Evolutionary conservation across 768 basidiomycete species (phyloP).

Genomic region (Boletus insuetus): DNA sequence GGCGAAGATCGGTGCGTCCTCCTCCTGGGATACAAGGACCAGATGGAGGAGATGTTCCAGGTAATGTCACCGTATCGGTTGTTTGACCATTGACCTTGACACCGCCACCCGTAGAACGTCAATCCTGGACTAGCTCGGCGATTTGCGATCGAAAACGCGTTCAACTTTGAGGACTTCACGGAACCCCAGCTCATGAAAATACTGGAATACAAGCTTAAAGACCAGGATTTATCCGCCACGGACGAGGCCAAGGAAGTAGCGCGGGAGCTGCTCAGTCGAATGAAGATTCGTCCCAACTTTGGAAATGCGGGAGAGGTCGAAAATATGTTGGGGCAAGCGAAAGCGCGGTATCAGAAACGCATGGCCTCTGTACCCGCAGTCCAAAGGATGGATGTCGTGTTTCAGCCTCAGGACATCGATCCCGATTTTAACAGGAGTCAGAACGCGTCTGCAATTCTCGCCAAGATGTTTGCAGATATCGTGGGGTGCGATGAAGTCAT

Average conservation of each 20-base stretch:
- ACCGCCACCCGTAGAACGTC: constrained; percentile 50
- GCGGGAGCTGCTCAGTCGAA: constrained; percentile 41
- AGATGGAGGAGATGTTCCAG: constrained; percentile 76
- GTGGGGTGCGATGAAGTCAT: constrained; percentile 60
- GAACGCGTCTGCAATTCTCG: constrained; percentile 50
- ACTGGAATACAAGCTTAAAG: constrained; percentile 54
- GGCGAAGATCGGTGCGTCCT: constrained; percentile 73
- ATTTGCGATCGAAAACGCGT: constrained; percentile 67
- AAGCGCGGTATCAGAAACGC: constrained; percentile 45
- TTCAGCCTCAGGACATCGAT: constrained; percentile 58
- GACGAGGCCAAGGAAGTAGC: constrained; percentile 56
- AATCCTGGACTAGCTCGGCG: constrained; percentile 68
- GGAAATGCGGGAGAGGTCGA: constrained; percentile 68
- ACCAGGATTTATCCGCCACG: constrained; percentile 58
- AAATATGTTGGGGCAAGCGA: constrained; percentile 55
- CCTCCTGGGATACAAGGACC: constrained; percentile 60
- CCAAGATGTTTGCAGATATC: constrained; percentile 59
- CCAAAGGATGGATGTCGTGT: constrained; percentile 29
- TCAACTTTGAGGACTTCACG: constrained; percentile 64
- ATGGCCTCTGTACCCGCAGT: constrained; percentile 26
- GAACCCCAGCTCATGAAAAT: constrained; percentile 51
- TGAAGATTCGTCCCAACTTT: constrained; percentile 53
- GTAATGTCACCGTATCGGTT: constrained; percentile 31
- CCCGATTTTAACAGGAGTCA: constrained; percentile 52
- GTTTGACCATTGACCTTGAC: not conserved